Base-by-base conservation (phyloP, 768 basidiomycete species). In the Lactarius trivialis region DNA sequence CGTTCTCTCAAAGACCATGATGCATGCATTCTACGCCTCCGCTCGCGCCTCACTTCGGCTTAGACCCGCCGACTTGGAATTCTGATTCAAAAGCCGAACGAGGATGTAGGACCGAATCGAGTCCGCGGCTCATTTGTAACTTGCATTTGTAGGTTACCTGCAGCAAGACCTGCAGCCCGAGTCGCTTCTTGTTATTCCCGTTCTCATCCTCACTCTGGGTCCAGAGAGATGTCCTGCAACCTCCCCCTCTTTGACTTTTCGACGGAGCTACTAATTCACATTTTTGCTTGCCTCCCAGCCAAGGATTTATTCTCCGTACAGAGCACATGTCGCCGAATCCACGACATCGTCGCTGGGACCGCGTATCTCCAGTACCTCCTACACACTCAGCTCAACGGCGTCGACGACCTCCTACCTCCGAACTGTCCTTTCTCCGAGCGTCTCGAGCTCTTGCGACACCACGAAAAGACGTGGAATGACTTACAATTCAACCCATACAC, bases 191-290 rank as follows among this genome's bases (percentile, higher is more conserved):
- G 24, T 48, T 24, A 12, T 24, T 6, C 45, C 24, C 45, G 26
- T 14, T 24, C 12, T 48, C 45, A 14, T 48, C 24, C 3, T 19
- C 21, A 8, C 21, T 45, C 39, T 11, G 45, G 6, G 26, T 48
- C 45, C 24, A 6, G 4, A 24, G 24, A 48, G 45, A 48, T 48
- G 45, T 48, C 21, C 21, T 24, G 12, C 45, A 48, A 14, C 41
- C 26, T 65, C 34, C 52, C n/a, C n/a, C n/a, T n/a, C n/a, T n/a
- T 52, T 28, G 17, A 19, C 57, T 41, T 65, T 37, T 48, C 56
- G n/a, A 43, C 55, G 28, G 63, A 58, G 48, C 49, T 65, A 17
- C 56, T 63, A 21, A 55, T 63, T 37, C 57, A 45, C 21, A 58
- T 63, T 12, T 33, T 63, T 26, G 51, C 52, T 41, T 63, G 39